phyloP scores from a whole-genome alignment of 225 moss, liverwort and hornwort genomes.

The Lunularia cruciata region DNA sequence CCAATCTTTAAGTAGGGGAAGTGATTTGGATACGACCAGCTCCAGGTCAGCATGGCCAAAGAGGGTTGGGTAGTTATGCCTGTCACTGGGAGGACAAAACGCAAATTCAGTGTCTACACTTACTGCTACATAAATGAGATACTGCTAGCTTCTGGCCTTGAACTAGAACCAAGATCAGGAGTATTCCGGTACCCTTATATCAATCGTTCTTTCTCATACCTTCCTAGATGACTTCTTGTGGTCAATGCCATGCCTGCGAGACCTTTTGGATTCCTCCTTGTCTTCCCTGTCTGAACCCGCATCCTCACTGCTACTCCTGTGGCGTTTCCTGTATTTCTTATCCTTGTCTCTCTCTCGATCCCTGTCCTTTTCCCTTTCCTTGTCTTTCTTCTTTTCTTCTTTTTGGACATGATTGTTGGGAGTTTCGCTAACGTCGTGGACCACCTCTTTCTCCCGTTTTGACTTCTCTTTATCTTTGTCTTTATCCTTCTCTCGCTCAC shows the following conservation, averaged over 20 bases:
- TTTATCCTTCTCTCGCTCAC: conserved; percentile 36
- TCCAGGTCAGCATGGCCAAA: conserved; percentile 48
- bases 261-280: conserved; percentile 85
- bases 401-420: conserved; percentile 69
- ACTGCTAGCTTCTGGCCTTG: conserved; percentile 36
- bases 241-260: conserved; percentile 91
- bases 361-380: conserved; percentile 90
- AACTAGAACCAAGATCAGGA: conserved; percentile 49
- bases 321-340: conserved; percentile 92
- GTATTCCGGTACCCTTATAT: conserved; percentile 65
- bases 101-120: conserved; percentile 38
- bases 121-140: conserved; percentile 32
- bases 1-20: conserved; percentile 38
- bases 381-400: conserved; percentile 93
- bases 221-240: conserved; percentile 98
- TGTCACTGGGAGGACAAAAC: conserved; percentile 48
- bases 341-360: conserved; percentile 69
- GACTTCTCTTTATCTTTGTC: conserved; percentile 75
- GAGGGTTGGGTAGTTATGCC: conserved; percentile 35
- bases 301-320: conserved; percentile 99
- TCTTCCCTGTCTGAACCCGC: conserved; percentile 81
- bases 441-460: conserved; percentile 61
- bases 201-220: conserved; percentile 82
- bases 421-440: conserved; percentile 59
- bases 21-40: conserved; percentile 41